These are phyloP conservation scores for Thymus mandschuricus DNA, from an alignment of 257 asterid genomes.

Conservation along the genomic window DNA sequence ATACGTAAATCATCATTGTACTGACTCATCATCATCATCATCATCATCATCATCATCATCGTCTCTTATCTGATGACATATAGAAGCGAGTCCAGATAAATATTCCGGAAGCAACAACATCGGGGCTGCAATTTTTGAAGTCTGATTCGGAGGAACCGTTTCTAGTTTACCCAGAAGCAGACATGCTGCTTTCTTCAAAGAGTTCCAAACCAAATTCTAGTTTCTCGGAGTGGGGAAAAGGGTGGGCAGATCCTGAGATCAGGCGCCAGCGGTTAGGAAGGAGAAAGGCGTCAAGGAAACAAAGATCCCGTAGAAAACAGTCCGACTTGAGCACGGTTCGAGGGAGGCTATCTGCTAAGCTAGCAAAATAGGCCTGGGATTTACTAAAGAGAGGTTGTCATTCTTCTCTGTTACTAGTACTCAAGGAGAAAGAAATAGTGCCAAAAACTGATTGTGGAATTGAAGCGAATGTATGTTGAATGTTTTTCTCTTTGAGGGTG, in stretches of 20 bases:
- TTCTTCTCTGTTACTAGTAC: not conserved
- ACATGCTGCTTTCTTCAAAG: slow-evolving; percentile 59
- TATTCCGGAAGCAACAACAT: slow-evolving; percentile 55
- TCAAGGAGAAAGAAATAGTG: not conserved
- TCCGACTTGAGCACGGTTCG: slow-evolving; percentile 57
- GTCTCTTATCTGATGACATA: slow-evolving; percentile 21
- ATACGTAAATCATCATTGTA: not conserved
- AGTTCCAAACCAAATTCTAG: slow-evolving; percentile 52
- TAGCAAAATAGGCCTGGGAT: slow-evolving; percentile 37
- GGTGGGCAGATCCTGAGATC: slow-evolving; percentile 87
- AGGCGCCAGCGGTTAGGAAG: slow-evolving; percentile 65
- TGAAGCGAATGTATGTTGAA: not conserved
- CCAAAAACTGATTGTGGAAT: not conserved
- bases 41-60: too few species aligned
- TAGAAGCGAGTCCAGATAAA: slow-evolving; percentile 65
- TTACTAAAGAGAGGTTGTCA: not conserved
- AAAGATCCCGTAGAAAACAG: slow-evolving; percentile 39
- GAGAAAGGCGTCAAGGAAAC: slow-evolving; percentile 39
- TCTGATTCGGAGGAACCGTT: slow-evolving; percentile 45
- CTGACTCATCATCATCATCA: slow-evolving; percentile 16
- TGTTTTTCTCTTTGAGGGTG: too few species aligned
- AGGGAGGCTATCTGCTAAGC: slow-evolving; percentile 72
- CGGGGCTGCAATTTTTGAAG: slow-evolving; percentile 53
- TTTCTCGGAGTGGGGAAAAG: slow-evolving; percentile 83
- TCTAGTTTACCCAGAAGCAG: slow-evolving; percentile 69